Conservation (phyloP, 208 protist species). For the Acanthamoeba lenticulata region DNA sequence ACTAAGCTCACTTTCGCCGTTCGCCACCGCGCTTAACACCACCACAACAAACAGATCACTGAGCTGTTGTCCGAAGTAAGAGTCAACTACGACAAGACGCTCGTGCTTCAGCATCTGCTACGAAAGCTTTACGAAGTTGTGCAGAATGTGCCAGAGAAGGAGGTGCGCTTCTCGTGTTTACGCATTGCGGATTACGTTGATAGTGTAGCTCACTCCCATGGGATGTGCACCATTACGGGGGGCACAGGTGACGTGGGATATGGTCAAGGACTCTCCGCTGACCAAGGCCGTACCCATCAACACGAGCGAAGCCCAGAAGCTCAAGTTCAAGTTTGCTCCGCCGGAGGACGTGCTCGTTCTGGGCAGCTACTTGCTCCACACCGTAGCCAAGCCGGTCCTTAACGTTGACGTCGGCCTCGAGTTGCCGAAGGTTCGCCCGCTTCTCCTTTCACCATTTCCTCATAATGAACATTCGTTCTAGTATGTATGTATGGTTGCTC, state of each 20-base stretch:
- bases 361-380: constrained; percentile 64
- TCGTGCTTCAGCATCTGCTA: constrained; percentile 1
- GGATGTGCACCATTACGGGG: neutral
- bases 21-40: neutral
- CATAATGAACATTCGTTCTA: neutral
- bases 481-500: neutral
- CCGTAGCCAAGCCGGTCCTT: constrained; percentile 53
- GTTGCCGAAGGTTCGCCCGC: constrained; percentile 11
- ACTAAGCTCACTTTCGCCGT: neutral
- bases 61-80: constrained; percentile 63
- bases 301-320: neutral
- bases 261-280: neutral
- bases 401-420: constrained; percentile 53
- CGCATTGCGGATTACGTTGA: neutral
- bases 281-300: constrained; percentile 29
- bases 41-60: constrained; percentile 31
- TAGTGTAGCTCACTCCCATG: neutral
- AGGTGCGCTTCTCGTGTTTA: neutral
- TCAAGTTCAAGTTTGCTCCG: constrained; percentile 57
- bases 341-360: constrained; percentile 18
- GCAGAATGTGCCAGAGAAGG: constrained; percentile 7
- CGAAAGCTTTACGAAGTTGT: constrained; percentile 55
- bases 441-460: neutral
- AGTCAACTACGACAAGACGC: constrained; percentile 61
- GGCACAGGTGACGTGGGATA: neutral